Evolutionary conservation across 495 filamentous ascomycete genomes (phyloP).

Genomic region (Lasiosphaeria ovina): DNA sequence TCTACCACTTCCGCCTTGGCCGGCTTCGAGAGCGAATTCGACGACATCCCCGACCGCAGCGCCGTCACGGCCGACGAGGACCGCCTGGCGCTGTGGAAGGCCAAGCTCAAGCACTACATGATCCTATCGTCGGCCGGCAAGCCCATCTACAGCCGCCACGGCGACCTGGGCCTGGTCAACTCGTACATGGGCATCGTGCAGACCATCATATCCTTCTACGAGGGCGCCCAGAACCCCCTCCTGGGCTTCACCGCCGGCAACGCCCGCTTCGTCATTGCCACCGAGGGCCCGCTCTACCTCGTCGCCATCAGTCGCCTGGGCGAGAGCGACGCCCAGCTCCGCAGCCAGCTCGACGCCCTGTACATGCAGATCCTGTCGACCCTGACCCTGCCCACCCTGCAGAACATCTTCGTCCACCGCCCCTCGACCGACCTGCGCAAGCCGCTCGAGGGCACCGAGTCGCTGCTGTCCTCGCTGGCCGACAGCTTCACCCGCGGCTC

Average conservation of each 20-base stretch:
- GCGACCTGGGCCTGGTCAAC: slow-evolving; percentile 82
- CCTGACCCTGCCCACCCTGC: slow-evolving; percentile 84
- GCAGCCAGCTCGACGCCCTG: slow-evolving; percentile 84
- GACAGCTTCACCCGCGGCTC: slow-evolving; percentile 94
- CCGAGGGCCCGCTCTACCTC: slow-evolving; percentile 83
- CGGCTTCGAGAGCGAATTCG: slow-evolving; percentile 75
- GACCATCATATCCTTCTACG: slow-evolving; percentile 96
- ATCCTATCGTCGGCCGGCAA: slow-evolving; percentile 97
- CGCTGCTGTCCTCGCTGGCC: slow-evolving; percentile 83
- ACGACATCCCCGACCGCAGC: slow-evolving; percentile 65
- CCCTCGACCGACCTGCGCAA: slow-evolving; percentile 88
- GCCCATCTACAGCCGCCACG: slow-evolving; percentile 93
- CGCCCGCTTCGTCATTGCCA: slow-evolving; percentile 78
- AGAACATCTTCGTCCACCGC: slow-evolving; percentile 82
- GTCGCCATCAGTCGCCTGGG: slow-evolving; percentile 87
- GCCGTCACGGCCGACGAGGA: slow-evolving; percentile 56
- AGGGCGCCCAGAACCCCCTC: slow-evolving; percentile 70
- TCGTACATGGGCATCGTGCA: slow-evolving; percentile 95
- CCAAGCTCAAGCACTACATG: slow-evolving; percentile 92
- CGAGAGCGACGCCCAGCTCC: slow-evolving; percentile 86
- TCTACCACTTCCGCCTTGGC: slow-evolving; percentile 47
- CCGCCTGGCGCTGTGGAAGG: slow-evolving; percentile 71
- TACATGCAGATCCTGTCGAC: slow-evolving; percentile 99
- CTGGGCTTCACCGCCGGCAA: slow-evolving; percentile 80
- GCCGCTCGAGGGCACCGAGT: slow-evolving; percentile 91